phyloP scores from a whole-genome alignment of 139 green algal species.

The Chlorella sorokiniana region DNA sequence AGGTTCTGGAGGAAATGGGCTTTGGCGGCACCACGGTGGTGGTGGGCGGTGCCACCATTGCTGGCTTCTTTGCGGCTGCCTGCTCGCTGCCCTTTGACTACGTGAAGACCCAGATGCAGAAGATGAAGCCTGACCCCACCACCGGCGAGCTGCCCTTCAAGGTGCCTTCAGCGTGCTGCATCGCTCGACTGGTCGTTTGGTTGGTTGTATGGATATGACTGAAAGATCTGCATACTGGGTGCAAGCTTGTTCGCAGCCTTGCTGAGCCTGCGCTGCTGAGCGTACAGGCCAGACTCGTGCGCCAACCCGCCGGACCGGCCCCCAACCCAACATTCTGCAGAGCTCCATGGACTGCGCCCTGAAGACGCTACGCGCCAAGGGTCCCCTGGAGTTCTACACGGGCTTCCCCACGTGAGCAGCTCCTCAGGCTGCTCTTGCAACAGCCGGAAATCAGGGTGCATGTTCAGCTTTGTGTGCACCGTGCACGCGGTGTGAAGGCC shows the following conservation, averaged over 20 bases:
- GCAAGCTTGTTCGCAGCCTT: background rate
- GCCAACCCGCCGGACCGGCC: background rate
- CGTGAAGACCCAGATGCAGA: slow-evolving; percentile 95
- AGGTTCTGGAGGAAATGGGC: slow-evolving; percentile 83
- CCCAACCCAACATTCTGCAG: slow-evolving; percentile 33
- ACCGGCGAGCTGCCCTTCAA: slow-evolving; percentile 23
- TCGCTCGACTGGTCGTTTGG: background rate
- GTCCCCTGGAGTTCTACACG: slow-evolving; percentile 97
- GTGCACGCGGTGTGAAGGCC: too few relatives aligned
- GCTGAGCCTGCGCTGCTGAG: too few relatives aligned
- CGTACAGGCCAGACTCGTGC: background rate
- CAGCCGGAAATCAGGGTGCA: background rate
- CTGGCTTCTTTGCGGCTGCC: slow-evolving; percentile 93
- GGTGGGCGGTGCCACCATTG: slow-evolving; percentile 76
- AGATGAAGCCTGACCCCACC: slow-evolving; percentile 84
- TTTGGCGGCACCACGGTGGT: slow-evolving; percentile 62
- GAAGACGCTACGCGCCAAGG: slow-evolving; percentile 73
- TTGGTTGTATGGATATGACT: background rate
- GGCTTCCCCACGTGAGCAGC: slow-evolving; percentile 23
- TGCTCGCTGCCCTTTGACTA: slow-evolving; percentile 98
- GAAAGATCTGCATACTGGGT: too few relatives aligned
- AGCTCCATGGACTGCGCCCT: slow-evolving; percentile 90
- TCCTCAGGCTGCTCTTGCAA: background rate
- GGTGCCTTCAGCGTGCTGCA: background rate
- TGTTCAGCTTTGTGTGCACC: background rate